A percentile compares a stretch with the other conserved stretches of the same genome.
Evolutionary conservation across 2,329 filamentous ascomycete genomes (phyloP).

Genomic region (Botryotinia globosa): DNA sequence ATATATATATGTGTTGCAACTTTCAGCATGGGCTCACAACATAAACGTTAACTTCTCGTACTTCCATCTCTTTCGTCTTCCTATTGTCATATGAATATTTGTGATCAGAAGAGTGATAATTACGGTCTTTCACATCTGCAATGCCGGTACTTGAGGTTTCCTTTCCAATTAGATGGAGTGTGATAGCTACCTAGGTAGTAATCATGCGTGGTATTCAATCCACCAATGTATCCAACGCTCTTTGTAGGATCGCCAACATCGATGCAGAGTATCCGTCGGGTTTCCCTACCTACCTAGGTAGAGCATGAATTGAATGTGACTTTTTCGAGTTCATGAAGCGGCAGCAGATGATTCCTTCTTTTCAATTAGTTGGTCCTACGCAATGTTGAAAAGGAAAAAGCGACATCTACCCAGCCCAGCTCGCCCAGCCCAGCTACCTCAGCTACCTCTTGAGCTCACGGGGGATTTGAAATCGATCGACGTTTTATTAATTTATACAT

Average conservation of each 20-base stretch:
- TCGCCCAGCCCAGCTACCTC: too few relatives aligned
- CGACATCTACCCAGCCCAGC: background rate
- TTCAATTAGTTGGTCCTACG: background rate
- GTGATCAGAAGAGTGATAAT: background rate
- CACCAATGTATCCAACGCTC: background rate
- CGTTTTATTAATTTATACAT: background rate
- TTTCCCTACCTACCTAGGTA: too few relatives aligned
- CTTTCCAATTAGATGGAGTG: background rate
- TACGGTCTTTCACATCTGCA: background rate
- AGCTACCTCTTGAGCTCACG: background rate
- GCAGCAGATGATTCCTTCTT: background rate
- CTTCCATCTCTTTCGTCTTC: background rate
- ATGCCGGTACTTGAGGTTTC: conserved; percentile 10
- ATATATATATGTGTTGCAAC: too few relatives aligned
- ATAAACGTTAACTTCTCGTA: background rate
- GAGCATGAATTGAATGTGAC: background rate
- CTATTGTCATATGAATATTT: background rate
- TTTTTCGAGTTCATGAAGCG: background rate
- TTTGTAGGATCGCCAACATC: background rate
- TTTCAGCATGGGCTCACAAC: background rate
- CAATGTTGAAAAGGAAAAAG: background rate
- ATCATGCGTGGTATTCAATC: background rate
- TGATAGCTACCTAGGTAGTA: too few relatives aligned
- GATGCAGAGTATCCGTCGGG: background rate
- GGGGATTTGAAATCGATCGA: background rate